Base-by-base conservation (phyloP, 441 rosid genomes). In the Jatropha podagrica region DNA sequence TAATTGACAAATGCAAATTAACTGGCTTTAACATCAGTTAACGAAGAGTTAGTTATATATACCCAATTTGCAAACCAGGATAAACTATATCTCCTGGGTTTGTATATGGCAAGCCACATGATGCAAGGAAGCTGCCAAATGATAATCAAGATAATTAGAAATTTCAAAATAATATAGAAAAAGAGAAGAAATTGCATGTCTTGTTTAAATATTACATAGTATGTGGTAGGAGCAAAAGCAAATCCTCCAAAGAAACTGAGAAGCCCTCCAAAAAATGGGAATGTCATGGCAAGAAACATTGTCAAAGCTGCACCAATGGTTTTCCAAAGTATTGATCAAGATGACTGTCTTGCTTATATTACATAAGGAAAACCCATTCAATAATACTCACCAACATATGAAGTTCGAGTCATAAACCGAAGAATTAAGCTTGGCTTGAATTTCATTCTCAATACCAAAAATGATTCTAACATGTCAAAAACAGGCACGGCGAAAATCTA, bases 221-320 rank as follows among this genome's bases (percentile, higher is more conserved):
- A 94, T 15, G 94, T 81, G 27, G 97, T 89, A 44, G 97, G 95
- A 44, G 98, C 92, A 37, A 94, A 90, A 37, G 97, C 97, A 72
- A 92, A 87, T 69, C 98, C 98, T 85, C 97, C 98, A 2, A 94
- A 90, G 86, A 94, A 92, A 5, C 94, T 84, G 1, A 92, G 92
- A 48, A 91, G 85, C n/a, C 92, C 86, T 40, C 96, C 96, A 37
- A 94, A 94, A 71, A 92, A 91, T 7, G 96, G 96, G 64, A 94
- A 72, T 69, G 85, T 75, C 63, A 92, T 87, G 0, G 37, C 97
- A 42, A 83, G 32, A 37, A 94, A 23, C 95, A 92, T 90, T 6
- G 97, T 90, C 65, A 92, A 80, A 49, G 86, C 95, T 92, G 86
- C 74, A 73, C 74, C 10, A 15, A 32, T 38, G 4, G 0, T 23